Percentiles rank a stretch among this genome's conserved stretches.
Conservation (phyloP, 129 eudicot genomes). For the Artemisia argyi region DNA sequence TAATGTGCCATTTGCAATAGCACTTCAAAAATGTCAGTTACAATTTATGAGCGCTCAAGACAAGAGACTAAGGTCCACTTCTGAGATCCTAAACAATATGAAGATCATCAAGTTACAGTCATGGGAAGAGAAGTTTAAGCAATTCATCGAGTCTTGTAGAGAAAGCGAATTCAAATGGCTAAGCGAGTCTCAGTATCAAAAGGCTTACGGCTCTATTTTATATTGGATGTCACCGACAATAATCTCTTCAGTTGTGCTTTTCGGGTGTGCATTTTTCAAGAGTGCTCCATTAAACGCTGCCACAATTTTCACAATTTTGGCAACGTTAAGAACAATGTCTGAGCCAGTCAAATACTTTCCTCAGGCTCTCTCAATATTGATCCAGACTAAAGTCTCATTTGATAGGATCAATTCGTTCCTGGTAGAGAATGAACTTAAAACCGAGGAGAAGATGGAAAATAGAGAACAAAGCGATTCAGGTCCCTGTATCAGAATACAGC, state of each 20-base stretch:
- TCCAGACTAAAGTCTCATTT: constrained; percentile 61
- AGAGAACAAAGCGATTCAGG: constrained; percentile 12
- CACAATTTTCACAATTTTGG: constrained; percentile 60
- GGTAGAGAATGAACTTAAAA: constrained; percentile 53
- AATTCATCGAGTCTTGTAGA: constrained; percentile 39
- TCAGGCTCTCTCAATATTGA: constrained; percentile 51
- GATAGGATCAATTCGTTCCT: constrained; percentile 55
- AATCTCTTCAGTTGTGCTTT: constrained; percentile 55
- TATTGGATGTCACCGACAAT: constrained; percentile 72
- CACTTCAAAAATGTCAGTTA: constrained; percentile 52
- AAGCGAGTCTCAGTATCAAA: constrained; percentile 39
- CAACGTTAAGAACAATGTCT: constrained; percentile 48
- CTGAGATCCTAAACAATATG: constrained; percentile 74
- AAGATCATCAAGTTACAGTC: constrained; percentile 73
- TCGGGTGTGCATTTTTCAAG: constrained; percentile 48
- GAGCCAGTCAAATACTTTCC: constrained; percentile 68
- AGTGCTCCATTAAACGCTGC: constrained; percentile 58
- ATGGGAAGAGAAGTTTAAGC: constrained; percentile 62
- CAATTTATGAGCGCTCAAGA: constrained; percentile 63
- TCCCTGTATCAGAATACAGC: constrained; percentile 28
- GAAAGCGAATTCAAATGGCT: constrained; percentile 61
- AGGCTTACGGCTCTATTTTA: constrained; percentile 39
- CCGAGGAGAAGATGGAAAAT: constrained; percentile 8
- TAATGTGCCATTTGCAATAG: constrained; percentile 57
- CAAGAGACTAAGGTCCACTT: constrained; percentile 49